A percentile compares a stretch with the other conserved stretches of the same genome.
Evolutionary conservation across 208 protist species (phyloP).

Genomic region (Phytomonas serpens): DNA sequence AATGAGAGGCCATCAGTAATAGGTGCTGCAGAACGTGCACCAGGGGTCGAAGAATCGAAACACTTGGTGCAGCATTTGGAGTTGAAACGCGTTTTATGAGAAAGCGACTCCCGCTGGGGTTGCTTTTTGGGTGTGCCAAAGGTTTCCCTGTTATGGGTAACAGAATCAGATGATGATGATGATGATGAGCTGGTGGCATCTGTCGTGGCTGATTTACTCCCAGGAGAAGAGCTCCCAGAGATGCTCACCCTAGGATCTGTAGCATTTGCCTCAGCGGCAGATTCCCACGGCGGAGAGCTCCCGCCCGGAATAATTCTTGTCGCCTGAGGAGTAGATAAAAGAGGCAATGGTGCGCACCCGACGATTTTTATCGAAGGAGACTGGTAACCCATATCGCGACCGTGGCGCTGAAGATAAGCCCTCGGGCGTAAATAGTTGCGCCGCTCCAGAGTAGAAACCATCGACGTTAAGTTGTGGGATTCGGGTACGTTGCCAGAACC

Average conservation of each 20-base stretch:
- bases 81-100: not conserved
- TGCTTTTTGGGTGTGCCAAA: not conserved
- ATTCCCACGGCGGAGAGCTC: not conserved
- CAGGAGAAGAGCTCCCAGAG: not conserved
- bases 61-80: not conserved
- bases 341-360: not conserved
- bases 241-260: not conserved
- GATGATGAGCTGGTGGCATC: not conserved
- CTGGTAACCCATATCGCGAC: slow-evolving; percentile 17
- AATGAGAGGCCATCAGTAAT: slow-evolving; percentile 21
- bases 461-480: slow-evolving; percentile 56
- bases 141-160: not conserved
- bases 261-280: not conserved
- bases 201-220: not conserved
- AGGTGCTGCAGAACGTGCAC: not conserved
- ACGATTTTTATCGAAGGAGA: slow-evolving; percentile 11
- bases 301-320: not conserved
- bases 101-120: not conserved
- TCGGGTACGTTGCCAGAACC: slow-evolving; percentile 11
- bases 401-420: slow-evolving; percentile 39
- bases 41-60: not conserved
- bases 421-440: slow-evolving; percentile 60
- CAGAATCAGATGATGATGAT: not conserved
- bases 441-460: slow-evolving; percentile 67
- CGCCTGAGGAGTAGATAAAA: not conserved